phyloP scores from a whole-genome alignment of 352 stramenopile genomes.

The Pythium chondricola region DNA sequence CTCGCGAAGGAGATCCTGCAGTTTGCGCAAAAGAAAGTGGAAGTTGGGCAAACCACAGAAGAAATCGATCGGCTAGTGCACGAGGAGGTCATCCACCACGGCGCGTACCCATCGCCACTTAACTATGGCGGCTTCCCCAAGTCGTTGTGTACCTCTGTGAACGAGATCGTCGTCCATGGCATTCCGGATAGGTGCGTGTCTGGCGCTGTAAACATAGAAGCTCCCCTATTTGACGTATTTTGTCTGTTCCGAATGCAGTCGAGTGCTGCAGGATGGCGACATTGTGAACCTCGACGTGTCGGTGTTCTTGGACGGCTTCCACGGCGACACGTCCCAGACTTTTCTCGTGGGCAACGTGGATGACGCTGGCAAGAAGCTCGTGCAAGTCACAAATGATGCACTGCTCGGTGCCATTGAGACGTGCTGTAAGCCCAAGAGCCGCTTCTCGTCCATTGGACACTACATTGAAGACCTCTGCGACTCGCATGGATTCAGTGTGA shows the following conservation, averaged over 20 bases:
- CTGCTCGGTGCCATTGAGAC: slow-evolving; percentile 80
- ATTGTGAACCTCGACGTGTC: slow-evolving; percentile 97
- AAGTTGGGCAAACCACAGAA: slow-evolving; percentile 88
- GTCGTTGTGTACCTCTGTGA: slow-evolving; percentile 93
- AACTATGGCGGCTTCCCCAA: slow-evolving; percentile 94
- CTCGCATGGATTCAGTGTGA: slow-evolving; percentile 69
- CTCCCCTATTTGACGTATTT: neutral
- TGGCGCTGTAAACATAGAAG: neutral
- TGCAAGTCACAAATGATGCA: slow-evolving; percentile 84
- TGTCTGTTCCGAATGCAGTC: slow-evolving; percentile 13
- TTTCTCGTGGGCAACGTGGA: slow-evolving; percentile 93
- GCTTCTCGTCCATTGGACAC: slow-evolving; percentile 92
- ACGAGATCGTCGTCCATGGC: slow-evolving; percentile 97
- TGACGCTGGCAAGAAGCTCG: slow-evolving; percentile 74
- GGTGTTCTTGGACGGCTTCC: slow-evolving; percentile 90
- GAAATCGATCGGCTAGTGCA: slow-evolving; percentile 93
- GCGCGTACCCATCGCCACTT: slow-evolving; percentile 89
- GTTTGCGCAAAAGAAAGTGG: slow-evolving; percentile 67
- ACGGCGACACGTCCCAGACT: slow-evolving; percentile 98
- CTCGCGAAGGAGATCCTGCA: slow-evolving; percentile 76
- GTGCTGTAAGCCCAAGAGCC: slow-evolving; percentile 89
- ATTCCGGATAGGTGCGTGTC: slow-evolving; percentile 87
- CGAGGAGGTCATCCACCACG: slow-evolving; percentile 78
- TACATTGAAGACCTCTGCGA: slow-evolving; percentile 90
- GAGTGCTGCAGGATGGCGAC: slow-evolving; percentile 88